Conservation (phyloP, 2,329 filamentous ascomycete species). For the Aureobasidium zeae region DNA sequence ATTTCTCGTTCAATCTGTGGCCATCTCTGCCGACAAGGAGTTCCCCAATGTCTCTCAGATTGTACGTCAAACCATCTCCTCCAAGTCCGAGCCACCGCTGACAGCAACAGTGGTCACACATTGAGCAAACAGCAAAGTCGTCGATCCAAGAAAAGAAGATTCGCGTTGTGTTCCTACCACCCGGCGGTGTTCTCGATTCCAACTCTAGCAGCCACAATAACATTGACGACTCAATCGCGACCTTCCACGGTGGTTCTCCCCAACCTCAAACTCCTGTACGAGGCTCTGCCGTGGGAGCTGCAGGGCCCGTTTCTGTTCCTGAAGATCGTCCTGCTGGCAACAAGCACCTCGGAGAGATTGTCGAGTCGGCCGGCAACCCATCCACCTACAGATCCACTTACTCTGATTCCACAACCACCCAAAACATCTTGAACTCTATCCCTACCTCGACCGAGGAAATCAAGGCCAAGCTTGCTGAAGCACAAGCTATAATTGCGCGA, state of each 20-base stretch:
- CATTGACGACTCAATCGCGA: constrained; percentile 37
- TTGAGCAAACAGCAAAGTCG: constrained; percentile 64
- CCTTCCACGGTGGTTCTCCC: constrained; percentile 49
- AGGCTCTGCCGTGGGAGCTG: constrained; percentile 20
- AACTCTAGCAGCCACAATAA: constrained; percentile 21
- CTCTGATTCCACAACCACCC: constrained; percentile 32
- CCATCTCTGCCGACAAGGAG: constrained; percentile 65
- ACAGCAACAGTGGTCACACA: constrained; percentile 57
- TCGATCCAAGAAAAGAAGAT: constrained; percentile 91
- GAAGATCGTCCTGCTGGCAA: constrained; percentile 32
- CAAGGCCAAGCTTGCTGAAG: constrained; percentile 63
- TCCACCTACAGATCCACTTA: constrained; percentile 21
- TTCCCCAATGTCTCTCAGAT: constrained; percentile 71
- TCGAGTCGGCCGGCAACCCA: constrained; percentile 33
- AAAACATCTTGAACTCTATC: constrained; percentile 40
- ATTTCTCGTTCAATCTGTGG: constrained; percentile 89
- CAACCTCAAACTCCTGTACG: constrained; percentile 41
- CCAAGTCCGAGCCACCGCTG: constrained; percentile 1
- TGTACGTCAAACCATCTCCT: constrained; percentile 44
- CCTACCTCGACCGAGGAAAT: constrained; percentile 52
- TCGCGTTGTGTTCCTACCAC: constrained; percentile 71
- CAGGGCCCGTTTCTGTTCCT: constrained; percentile 31
- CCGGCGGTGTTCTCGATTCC: constrained; percentile 38
- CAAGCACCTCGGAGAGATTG: constrained; percentile 34
- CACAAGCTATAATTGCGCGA: constrained; percentile 61